Percentiles rank a stretch among this genome's conserved stretches.
These are phyloP conservation scores for Sporothrix phasma DNA, from an alignment of 2,329 filamentous ascomycete species.

Conservation along the genomic window DNA sequence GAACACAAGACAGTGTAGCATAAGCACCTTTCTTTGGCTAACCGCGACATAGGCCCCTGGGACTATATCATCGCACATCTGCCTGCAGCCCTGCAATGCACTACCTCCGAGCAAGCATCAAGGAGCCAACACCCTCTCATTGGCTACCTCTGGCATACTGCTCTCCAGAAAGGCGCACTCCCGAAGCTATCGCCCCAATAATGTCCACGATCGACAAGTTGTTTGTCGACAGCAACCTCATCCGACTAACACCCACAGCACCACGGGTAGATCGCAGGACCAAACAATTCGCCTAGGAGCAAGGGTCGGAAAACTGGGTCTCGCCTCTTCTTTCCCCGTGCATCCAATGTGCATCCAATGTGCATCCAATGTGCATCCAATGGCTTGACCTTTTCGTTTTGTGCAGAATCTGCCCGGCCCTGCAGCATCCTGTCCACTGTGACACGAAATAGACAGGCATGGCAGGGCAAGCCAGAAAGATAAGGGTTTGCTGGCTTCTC, in stretches of 20 bases:
- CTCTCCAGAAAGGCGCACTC: no score
- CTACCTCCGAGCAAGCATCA: neutral
- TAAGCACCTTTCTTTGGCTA: neutral
- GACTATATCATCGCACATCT: neutral
- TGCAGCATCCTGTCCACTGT: conserved; percentile 1
- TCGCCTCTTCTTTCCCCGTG: conserved; percentile 12
- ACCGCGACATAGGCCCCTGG: neutral
- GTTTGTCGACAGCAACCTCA: neutral
- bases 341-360: no score
- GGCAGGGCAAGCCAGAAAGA: neutral
- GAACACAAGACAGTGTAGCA: neutral
- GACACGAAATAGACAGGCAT: conserved; percentile 1
- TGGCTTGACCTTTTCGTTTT: neutral
- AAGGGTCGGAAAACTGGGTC: neutral
- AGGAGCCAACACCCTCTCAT: neutral
- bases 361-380: no score
- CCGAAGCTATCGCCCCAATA: no score
- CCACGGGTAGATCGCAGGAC: neutral
- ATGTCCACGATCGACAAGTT: neutral
- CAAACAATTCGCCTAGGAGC: neutral
- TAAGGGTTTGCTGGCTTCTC: neutral
- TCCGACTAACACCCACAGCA: neutral
- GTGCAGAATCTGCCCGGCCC: conserved; percentile 13
- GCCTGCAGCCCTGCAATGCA: neutral
- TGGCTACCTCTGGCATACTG: neutral